Evolutionary conservation across 2,329 filamentous ascomycete species (phyloP).

Genomic region (Aureobasidium mangrovei): DNA sequence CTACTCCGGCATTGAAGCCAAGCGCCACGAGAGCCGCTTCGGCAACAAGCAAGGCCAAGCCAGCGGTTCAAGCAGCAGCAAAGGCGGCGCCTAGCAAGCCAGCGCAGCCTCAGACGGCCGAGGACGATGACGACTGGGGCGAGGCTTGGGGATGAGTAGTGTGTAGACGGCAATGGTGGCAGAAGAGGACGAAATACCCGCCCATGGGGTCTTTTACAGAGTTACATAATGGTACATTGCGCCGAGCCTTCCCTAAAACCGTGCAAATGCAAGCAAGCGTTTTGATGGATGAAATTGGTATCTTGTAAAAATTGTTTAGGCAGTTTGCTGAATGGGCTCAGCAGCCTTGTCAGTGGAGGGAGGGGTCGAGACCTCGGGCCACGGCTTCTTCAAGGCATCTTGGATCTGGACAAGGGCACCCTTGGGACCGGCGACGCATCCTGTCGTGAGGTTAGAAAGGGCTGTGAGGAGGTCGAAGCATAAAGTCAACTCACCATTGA

Average conservation of each 20-base stretch:
- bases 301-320: slow-evolving; percentile 6
- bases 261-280: neutral
- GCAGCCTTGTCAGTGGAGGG: slow-evolving; percentile 7
- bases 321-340: slow-evolving; percentile 8
- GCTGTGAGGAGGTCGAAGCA: no score
- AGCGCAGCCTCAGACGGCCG: slow-evolving; percentile 24
- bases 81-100: slow-evolving; percentile 22
- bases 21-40: slow-evolving; percentile 15
- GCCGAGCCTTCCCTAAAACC: neutral
- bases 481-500: slow-evolving; percentile 54
- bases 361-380: slow-evolving; percentile 43
- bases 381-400: slow-evolving; percentile 83
- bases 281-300: slow-evolving; percentile 1
- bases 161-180: neutral
- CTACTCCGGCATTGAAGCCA: slow-evolving; percentile 23
- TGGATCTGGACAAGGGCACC: slow-evolving; percentile 75
- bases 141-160: slow-evolving; percentile 27
- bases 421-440: slow-evolving; percentile 77
- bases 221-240: slow-evolving; percentile 12
- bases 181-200: neutral
- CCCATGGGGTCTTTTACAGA: slow-evolving; percentile 7
- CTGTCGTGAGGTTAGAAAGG: slow-evolving; percentile 26
- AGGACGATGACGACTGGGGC: slow-evolving; percentile 34
- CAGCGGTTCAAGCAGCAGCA: slow-evolving; percentile 15
- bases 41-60: neutral